Base-by-base conservation (phyloP, 192 early-diverging fungal species). In the Backusella psychrophila region DNA sequence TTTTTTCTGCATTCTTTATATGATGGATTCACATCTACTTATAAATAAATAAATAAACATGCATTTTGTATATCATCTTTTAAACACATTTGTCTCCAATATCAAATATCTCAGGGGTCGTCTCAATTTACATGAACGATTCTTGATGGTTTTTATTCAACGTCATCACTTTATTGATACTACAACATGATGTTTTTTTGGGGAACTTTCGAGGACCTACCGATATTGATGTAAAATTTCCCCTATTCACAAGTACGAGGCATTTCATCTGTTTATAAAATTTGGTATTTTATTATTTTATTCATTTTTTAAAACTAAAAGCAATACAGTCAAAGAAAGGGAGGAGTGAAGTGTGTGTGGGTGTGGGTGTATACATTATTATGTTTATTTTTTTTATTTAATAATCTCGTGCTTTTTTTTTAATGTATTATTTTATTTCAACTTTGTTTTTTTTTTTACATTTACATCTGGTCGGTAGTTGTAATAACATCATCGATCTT, bases 401-500 rank as follows among this genome's bases (percentile, higher is more conserved):
- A 33, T 33, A 33, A 39, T 26, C 53, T 59, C 53, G n/a, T 59
- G 33, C 33, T 33, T 33, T 56, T 5, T 9, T 56, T 59, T 59
- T 59, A 49, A 49, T 49, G 46, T 49, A 23, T 59, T 59, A 59
- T 21, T 59, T 59, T 59, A 59, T 59, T 59, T 21, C 23, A 21
- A 12, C 17, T 53, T 53, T 53, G n/a, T 56, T 56, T 21, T 23
- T 12, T 59, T 59, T 59, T 59, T 59, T 59, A 33, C 33, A 33
- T 59, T 59, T 56, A 56, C 53, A 56, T 56, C 21, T 21, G 23
- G 23, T 56, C 53, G 23, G 53, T 56, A 36, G 81, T 75, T 38
- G 88, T 84, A 65, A 91, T 92, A 68, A 94, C 93, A 87, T 96
- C 95, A 83, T 96, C 95, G 76, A 97, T 95, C 85, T 98, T 99